Base-by-base conservation (phyloP, 2,329 filamentous ascomycete species). In the Botryosphaeria dothidea region DNA sequence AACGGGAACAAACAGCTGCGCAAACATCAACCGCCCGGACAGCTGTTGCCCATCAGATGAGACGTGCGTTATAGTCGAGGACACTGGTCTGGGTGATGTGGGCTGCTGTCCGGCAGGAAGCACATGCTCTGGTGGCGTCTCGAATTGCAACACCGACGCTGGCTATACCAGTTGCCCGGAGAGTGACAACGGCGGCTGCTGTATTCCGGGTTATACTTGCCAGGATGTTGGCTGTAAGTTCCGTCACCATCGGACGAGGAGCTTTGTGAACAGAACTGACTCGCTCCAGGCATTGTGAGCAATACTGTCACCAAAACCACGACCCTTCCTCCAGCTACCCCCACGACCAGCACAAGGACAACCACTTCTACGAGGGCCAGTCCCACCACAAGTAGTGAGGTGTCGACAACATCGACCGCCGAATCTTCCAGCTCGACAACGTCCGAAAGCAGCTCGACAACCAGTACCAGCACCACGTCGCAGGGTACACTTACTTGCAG, bases 41-140 rank as follows among this genome's bases (percentile, higher is more conserved):
- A 90, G 89, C 75, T 95, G 92, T 80, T 95, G 92, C 75, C 80
- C 83, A 23, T 80, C 81, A n/a, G 84, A 82, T 17, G 87, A 90
- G 69, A 85, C 83, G 7, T 95, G 92, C 73, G 87, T 90, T 52
- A 76, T 79, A 25, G 86, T 92, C 4, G 74, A 82, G 34, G 86
- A 91, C 74, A 84, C 85, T 5, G 85, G 84, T 0, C 80, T 89
- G 29, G 90, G 90, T 7, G 85, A 86, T 49, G 87, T 94, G 2
- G 91, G 91, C 3, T 95, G 92, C 76, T 95, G 92, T 77, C 89
- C 90, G 0, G 72, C 80, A 38, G 90, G 90, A 3, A 79, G 81
- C 48, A 84, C 75, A 5, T 94, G 91, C 74, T 84, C 83, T 3
- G 89, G 89, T 9, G 78, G 79, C 1, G 86, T 93, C 5, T 85